Evolutionary conservation across 2,329 filamentous ascomycete genomes (phyloP).

Genomic region (Talaromyces sp.): DNA sequence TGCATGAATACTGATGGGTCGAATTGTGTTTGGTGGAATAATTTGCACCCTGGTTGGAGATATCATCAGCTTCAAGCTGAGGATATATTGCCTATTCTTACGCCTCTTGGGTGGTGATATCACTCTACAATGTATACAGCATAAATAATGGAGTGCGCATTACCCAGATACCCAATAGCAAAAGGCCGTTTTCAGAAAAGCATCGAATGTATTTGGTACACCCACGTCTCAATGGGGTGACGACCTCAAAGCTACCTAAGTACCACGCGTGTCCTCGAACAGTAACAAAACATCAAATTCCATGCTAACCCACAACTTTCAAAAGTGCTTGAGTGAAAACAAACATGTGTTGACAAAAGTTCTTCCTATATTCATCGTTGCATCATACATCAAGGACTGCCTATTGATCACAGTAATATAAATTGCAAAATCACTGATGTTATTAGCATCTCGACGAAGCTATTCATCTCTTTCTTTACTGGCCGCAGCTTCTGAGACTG

Average conservation of each 20-base stretch:
- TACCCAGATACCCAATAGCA: not conserved
- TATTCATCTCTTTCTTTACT: not conserved
- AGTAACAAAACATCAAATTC: not conserved
- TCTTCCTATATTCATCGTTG: not conserved
- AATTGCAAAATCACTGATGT: not conserved
- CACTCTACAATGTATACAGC: not conserved
- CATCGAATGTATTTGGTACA: not conserved
- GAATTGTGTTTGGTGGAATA: slow-evolving; percentile 20
- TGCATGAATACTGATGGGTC: slow-evolving; percentile 17
- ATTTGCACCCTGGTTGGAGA: slow-evolving; percentile 17
- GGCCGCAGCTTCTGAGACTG: not conserved
- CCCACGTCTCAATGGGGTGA: not conserved
- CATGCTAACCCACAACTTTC: not conserved
- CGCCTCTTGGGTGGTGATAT: slow-evolving; percentile 14
- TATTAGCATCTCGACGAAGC: not conserved
- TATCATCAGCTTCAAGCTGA: slow-evolving; percentile 17
- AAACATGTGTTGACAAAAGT: not conserved
- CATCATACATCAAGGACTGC: not conserved
- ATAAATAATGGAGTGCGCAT: not conserved
- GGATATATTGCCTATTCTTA: slow-evolving; percentile 14
- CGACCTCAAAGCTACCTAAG: not conserved
- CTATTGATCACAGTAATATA: not conserved
- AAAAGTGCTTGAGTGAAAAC: not conserved
- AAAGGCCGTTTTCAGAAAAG: not conserved
- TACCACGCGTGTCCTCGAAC: not conserved